phyloP scores from a whole-genome alignment of 148 eudicot genomes.

The Persicaria tinctoria region DNA sequence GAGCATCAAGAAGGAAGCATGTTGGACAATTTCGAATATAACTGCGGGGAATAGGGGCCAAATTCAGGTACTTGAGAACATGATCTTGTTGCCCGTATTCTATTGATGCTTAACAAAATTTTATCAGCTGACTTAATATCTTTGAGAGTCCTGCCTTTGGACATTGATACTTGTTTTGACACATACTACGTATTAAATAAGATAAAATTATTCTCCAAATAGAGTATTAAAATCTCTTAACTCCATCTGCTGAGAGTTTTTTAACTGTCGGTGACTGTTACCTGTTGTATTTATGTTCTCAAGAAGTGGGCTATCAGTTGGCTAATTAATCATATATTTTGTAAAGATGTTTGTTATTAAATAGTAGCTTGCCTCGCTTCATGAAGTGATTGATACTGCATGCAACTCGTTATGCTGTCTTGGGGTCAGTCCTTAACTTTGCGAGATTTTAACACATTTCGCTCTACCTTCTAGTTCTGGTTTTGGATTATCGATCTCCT shows the following conservation, averaged over 20 bases:
- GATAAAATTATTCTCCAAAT: neutral
- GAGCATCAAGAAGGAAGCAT: constrained; percentile 80
- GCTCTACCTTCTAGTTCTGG: neutral
- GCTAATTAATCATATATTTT: neutral
- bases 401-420: neutral
- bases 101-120: neutral
- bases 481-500: neutral
- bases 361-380: neutral
- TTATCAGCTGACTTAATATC: neutral
- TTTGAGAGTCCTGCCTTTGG: neutral
- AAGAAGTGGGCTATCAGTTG: constrained; percentile 1
- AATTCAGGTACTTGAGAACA: constrained; percentile 50
- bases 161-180: neutral
- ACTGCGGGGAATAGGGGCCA: constrained; percentile 74
- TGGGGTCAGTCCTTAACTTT: neutral
- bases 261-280: neutral
- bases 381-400: neutral
- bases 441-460: neutral
- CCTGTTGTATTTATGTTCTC: neutral
- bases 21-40: constrained; percentile 84
- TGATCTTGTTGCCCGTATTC: neutral
- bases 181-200: neutral
- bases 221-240: neutral
- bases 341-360: no score
- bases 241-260: neutral